Conservation (phyloP, 192 early-diverging fungal species). For the Podila verticillata region DNA sequence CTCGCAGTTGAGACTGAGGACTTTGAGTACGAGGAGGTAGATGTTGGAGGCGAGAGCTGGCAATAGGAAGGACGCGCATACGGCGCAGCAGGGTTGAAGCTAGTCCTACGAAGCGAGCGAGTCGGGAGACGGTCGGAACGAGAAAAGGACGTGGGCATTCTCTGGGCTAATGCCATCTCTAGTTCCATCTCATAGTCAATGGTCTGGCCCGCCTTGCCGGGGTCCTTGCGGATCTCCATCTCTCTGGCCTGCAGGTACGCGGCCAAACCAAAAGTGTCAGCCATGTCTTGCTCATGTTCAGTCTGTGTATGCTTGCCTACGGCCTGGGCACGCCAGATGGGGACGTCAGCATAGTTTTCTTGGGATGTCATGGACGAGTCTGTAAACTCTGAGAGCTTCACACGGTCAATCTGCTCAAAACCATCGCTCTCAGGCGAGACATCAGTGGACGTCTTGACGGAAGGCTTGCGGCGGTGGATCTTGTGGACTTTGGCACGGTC, state of each 20-base stretch:
- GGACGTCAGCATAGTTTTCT: conserved; percentile 1
- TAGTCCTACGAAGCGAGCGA: conserved; percentile 1
- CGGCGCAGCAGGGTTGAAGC: conserved; percentile 12
- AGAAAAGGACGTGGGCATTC: conserved; percentile 46
- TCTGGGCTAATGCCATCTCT: conserved; percentile 32
- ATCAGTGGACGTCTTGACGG: conserved; percentile 5
- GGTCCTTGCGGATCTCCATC: conserved; percentile 44
- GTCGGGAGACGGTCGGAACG: conserved; percentile 21
- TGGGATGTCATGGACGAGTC: background rate
- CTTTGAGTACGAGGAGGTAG: background rate
- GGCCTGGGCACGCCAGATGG: conserved; percentile 47
- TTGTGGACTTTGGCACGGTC: conserved; percentile 34
- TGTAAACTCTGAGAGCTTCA: conserved; percentile 17
- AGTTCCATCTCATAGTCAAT: conserved; percentile 51
- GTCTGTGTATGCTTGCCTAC: conserved; percentile 47
- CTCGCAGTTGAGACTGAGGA: background rate
- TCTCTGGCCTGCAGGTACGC: conserved; percentile 47
- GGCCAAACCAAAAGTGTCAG: conserved; percentile 46
- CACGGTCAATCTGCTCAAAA: conserved; percentile 36
- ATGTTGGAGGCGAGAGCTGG: conserved; percentile 12
- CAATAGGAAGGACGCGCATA: conserved; percentile 47
- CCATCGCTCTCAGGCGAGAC: conserved; percentile 7
- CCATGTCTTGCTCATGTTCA: conserved; percentile 44
- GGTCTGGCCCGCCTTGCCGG: conserved; percentile 26
- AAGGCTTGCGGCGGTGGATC: conserved; percentile 27